phyloP scores from a whole-genome alignment of 1,139 yeast species.

The Geotrichum bryndzae region DNA sequence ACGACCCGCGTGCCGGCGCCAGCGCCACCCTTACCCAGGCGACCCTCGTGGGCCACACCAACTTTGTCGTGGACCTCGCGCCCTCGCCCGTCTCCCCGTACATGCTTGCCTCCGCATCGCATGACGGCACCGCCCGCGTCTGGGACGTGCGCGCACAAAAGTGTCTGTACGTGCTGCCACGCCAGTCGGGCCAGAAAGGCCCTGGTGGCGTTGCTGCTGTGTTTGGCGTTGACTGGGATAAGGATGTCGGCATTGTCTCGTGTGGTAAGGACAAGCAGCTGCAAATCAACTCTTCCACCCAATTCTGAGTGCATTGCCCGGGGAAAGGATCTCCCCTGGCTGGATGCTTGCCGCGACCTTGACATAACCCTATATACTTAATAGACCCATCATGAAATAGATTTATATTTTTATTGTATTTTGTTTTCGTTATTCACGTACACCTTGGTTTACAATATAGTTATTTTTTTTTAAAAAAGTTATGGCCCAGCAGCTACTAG shows the following conservation, averaged over 20 bases:
- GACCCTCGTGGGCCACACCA: conserved; percentile 83
- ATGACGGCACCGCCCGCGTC: conserved; percentile 89
- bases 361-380: not conserved
- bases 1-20: conserved; percentile 64
- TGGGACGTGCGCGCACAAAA: conserved; percentile 93
- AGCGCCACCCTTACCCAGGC: conserved; percentile 46
- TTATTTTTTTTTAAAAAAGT: not conserved
- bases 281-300: conserved; percentile 53
- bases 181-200: conserved; percentile 43
- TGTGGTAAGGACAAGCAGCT: conserved; percentile 93
- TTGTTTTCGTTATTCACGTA: not conserved
- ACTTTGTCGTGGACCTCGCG: conserved; percentile 77
- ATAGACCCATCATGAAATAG: not conserved
- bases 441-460: not conserved
- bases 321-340: not conserved
- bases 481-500: not conserved
- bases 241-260: conserved; percentile 72
- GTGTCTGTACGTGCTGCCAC: conserved; percentile 77
- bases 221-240: conserved; percentile 82
- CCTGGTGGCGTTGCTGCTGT: conserved; percentile 47
- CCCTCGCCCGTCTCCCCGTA: conserved; percentile 64
- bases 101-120: conserved; percentile 84
- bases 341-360: not conserved
- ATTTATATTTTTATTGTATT: not conserved
- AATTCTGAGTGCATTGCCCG: not conserved